These are phyloP conservation scores for Lotmaria passim DNA, from an alignment of 208 protist species.

Conservation along the genomic window DNA sequence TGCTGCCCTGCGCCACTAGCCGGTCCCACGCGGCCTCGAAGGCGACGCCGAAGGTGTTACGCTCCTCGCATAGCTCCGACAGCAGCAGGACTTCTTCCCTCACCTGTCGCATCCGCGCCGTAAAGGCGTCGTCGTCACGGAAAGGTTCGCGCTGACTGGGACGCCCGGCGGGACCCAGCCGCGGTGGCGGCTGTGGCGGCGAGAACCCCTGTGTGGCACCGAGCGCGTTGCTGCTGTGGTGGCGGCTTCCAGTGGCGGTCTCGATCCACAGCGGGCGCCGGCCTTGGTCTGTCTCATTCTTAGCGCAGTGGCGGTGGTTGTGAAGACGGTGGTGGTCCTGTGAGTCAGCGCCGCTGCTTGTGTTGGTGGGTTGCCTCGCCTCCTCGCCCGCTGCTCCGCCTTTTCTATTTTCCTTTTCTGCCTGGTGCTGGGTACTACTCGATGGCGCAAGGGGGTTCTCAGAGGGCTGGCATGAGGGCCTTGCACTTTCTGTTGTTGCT, in stretches of 20 bases:
- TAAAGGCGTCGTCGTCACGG: slow-evolving; percentile 29
- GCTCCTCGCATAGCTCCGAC: slow-evolving; percentile 63
- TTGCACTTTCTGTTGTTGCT: not conserved
- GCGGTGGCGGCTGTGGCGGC: slow-evolving; percentile 10
- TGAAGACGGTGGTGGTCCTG: not conserved
- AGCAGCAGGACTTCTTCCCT: slow-evolving; percentile 41
- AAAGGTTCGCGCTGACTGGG: slow-evolving; percentile 2
- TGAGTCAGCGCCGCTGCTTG: not conserved
- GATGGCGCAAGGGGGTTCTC: slow-evolving; percentile 15
- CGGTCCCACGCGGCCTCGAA: slow-evolving; percentile 45
- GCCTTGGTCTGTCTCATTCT: slow-evolving; percentile 2
- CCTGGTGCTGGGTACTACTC: not conserved
- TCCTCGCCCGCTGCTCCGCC: not conserved
- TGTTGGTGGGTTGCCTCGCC: too few species aligned
- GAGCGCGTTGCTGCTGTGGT: not conserved
- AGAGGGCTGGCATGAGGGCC: not conserved
- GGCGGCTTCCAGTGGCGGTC: not conserved
- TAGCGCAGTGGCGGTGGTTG: not conserved
- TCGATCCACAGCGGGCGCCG: not conserved
- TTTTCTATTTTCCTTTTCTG: not conserved
- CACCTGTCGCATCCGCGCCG: slow-evolving; percentile 39
- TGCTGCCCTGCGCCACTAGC: slow-evolving; percentile 17
- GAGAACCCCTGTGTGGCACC: not conserved
- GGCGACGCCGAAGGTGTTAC: slow-evolving; percentile 32
- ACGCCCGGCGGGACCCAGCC: not conserved